Evolutionary conservation across 305 asterid genomes (phyloP).

Genomic region (Fraxinus greggii): DNA sequence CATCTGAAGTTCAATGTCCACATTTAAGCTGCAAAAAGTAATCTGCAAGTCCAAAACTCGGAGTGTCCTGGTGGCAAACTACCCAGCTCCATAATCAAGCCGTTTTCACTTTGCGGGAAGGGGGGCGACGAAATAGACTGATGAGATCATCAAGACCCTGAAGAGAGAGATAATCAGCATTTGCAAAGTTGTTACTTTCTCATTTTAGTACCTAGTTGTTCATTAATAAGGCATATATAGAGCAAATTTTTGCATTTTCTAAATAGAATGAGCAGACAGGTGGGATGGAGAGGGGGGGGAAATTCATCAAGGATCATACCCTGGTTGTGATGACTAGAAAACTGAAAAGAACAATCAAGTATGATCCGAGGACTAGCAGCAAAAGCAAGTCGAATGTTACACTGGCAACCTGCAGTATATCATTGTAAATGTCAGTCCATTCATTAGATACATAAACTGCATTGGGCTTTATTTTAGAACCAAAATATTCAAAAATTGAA

Average conservation of each 20-base stretch:
- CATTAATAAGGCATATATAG: neutral
- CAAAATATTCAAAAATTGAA: neutral
- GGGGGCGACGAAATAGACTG: slow-evolving; percentile 84
- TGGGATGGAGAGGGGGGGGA: neutral
- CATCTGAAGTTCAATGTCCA: slow-evolving; percentile 14
- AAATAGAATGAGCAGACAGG: neutral
- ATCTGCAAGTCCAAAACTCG: neutral
- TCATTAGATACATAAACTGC: neutral
- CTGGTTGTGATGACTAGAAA: slow-evolving; percentile 78
- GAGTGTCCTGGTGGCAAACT: neutral
- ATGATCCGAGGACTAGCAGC: slow-evolving; percentile 83
- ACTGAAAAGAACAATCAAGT: slow-evolving; percentile 80
- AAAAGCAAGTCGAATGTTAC: slow-evolving; percentile 92
- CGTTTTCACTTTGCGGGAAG: slow-evolving; percentile 77
- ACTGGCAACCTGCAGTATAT: slow-evolving; percentile 77
- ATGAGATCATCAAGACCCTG: slow-evolving; percentile 97
- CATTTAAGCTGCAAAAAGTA: neutral
- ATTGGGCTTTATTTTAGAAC: neutral
- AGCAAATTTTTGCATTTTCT: neutral
- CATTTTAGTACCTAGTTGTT: neutral
- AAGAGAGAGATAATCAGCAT: slow-evolving; percentile 9
- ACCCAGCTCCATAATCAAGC: slow-evolving; percentile 33
- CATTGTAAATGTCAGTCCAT: neutral
- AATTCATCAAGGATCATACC: slow-evolving; percentile 45
- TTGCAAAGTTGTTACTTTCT: neutral